phyloP scores from a whole-genome alignment of 2,329 filamentous ascomycete genomes.

The Corynespora cassiicola region DNA sequence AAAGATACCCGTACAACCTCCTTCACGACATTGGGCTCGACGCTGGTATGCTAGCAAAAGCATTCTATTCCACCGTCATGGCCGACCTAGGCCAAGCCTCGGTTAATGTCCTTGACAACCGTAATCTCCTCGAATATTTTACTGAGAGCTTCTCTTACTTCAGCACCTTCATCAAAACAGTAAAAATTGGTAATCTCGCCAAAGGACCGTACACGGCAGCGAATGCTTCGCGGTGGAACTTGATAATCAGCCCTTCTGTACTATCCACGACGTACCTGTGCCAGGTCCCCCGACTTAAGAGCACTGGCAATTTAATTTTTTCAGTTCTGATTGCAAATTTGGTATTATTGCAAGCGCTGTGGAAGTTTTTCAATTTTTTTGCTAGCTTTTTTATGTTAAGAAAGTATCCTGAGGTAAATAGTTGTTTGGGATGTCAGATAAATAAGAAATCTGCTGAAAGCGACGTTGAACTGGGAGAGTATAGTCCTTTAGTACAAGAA shows the following conservation, averaged over 20 bases:
- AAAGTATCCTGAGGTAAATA: no score
- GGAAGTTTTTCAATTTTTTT: no score
- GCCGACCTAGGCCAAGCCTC: slow-evolving; percentile 1
- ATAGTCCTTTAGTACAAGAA: no score
- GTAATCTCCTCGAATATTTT: background rate
- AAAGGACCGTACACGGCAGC: background rate
- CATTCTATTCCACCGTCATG: background rate
- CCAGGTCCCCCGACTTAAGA: background rate
- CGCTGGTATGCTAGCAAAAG: background rate
- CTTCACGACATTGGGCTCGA: background rate
- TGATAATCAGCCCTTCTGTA: slow-evolving; percentile 2
- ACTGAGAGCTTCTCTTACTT: background rate
- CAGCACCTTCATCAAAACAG: background rate
- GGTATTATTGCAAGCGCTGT: slow-evolving; percentile 2
- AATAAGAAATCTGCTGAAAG: no score
- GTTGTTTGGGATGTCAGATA: no score
- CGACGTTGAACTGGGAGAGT: no score
- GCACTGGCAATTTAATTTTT: background rate
- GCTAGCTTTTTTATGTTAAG: no score
- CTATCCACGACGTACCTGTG: slow-evolving; percentile 3
- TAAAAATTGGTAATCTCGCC: background rate
- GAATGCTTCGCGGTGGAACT: no score
- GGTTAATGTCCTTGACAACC: background rate
- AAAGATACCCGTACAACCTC: no score
- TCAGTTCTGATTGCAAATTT: slow-evolving; percentile 1